Base-by-base conservation (phyloP, 495 filamentous ascomycete genomes). In the Aspergillus incahuasiensis region DNA sequence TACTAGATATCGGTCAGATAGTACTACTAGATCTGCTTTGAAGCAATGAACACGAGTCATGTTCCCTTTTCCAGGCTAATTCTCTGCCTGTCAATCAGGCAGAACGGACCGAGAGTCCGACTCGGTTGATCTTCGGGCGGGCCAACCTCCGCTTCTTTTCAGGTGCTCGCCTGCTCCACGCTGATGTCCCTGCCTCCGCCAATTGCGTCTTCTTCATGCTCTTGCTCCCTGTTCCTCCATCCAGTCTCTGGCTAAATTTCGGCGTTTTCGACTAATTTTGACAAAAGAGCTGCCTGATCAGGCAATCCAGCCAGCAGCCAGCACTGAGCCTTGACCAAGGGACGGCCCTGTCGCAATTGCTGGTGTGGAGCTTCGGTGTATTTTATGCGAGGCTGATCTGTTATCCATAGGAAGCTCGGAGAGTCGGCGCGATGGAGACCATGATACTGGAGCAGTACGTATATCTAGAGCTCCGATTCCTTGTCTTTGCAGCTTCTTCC, bases 51-150 rank as follows among this genome's bases (percentile, higher is more conserved):
- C 22, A 24, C 15, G 21, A 25, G 13, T 46, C 9, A 22, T 22
- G 19, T 44, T 4, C 7, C 1, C 1, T 20, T 5, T 16, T 22
- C 11, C 16, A 22, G 8, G 25, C 38, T 13, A 40, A 13, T 15
- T 40, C 38, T 16, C 5, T 13, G 40, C 25, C 4, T 4, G 25
- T 28, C 25, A 28, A 28, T 13, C 16, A 64, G 61, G 59, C 59
- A 39, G 39, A 1, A 19, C 64, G 64, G 64, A 21, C 64, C 64
- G 62, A 61, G 20, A 45, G 50, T 59, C 62, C 59, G 25, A 28
- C 25, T 28, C 52, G 60, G 56, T 50, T 62, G 54, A 56, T 55
- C 60, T 45, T 58, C 60, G 60, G 52, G 7, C 5, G 22, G 20
- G 39, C 21, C 52, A 53, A 40, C 60, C 47, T 62, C 48, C 38